These are phyloP conservation scores for Paecilomyces variotii DNA, from an alignment of 2,329 filamentous ascomycete species.

Conservation along the genomic window DNA sequence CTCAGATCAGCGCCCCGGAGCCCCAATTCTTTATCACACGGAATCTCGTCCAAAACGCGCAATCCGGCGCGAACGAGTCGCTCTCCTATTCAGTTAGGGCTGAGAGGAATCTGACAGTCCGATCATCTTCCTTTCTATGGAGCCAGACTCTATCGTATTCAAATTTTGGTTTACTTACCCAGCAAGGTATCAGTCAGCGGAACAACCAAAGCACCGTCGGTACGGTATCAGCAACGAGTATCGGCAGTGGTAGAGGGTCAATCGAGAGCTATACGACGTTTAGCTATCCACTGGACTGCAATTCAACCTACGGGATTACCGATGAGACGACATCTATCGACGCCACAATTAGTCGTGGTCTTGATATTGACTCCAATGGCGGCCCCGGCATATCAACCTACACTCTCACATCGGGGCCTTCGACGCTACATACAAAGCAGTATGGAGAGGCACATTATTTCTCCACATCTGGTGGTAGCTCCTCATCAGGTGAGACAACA, in stretches of 20 bases:
- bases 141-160: slow-evolving; percentile 49
- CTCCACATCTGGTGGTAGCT: slow-evolving; percentile 10
- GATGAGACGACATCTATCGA: slow-evolving; percentile 44
- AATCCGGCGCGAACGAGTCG: slow-evolving; percentile 50
- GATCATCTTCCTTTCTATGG: slow-evolving; percentile 47
- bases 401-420: slow-evolving; percentile 38
- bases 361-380: slow-evolving; percentile 36
- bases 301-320: slow-evolving; percentile 41
- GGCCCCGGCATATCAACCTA: slow-evolving; percentile 50
- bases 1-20: slow-evolving; percentile 25
- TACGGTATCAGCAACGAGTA: slow-evolving; percentile 12
- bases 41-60: slow-evolving; percentile 17
- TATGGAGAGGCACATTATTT: slow-evolving; percentile 21
- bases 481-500: slow-evolving; percentile 20
- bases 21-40: slow-evolving; percentile 45
- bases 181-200: slow-evolving; percentile 47
- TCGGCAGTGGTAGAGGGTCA: slow-evolving; percentile 29
- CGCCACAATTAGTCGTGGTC: slow-evolving; percentile 42
- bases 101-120: slow-evolving; percentile 47
- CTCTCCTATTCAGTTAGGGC: slow-evolving; percentile 53
- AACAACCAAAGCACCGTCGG: slow-evolving; percentile 47
- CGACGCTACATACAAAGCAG: slow-evolving; percentile 18
- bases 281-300: slow-evolving; percentile 54
- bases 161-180: slow-evolving; percentile 48
- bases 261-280: slow-evolving; percentile 33